Evolutionary conservation across 805 yeast genomes (phyloP), one percentile per base, ranked within the genome.

Genomic region (Hanseniaspora lachancei): DNA sequence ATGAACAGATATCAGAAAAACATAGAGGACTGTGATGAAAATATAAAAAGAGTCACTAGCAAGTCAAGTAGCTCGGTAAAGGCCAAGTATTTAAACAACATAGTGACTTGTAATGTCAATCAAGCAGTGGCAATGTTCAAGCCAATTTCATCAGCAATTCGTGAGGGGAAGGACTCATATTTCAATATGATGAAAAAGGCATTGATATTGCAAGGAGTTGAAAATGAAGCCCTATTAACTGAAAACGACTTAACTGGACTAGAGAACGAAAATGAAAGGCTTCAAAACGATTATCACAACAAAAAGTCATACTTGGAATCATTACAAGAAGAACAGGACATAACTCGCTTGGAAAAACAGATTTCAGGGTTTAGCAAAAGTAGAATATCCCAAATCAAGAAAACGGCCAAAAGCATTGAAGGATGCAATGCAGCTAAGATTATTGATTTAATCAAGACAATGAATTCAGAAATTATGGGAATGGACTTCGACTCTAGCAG

Each of bases 1-100:
- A 68, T 64, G 44, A 62, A 59, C 18, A 61, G 61, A 50, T 62
- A 68, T 53, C 60, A 66, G 46, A 66, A 68, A 32, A 66, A 70
- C 49, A 61, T 73, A 24, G 56, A 66, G 47, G 63, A 61, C 43
- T 58, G 74, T 21, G 70, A 71, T 55, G 60, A 61, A 0, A 77
- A 74, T 50, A 64, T 77, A 1, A 64, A 63, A 27, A 67, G 64
- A 52, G 20, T 43, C 5, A 20, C 21, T 15, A 39, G 38, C 13
- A 18, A 23, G 20, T 43, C 39, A 18, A 36, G 29, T 15, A 36
- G 38, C 8, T 40, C 29, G 6, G 27, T 35, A 15, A 51, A 51
- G 38, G 23, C 32, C 1, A 51, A 43, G 23, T 38, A 34, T 6
- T 32, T 51, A 8, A 51, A 51, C 13, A 51, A 44, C 40, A 32